Base-by-base conservation (phyloP, 768 basidiomycete genomes). In the Pulveroboletus sp. region DNA sequence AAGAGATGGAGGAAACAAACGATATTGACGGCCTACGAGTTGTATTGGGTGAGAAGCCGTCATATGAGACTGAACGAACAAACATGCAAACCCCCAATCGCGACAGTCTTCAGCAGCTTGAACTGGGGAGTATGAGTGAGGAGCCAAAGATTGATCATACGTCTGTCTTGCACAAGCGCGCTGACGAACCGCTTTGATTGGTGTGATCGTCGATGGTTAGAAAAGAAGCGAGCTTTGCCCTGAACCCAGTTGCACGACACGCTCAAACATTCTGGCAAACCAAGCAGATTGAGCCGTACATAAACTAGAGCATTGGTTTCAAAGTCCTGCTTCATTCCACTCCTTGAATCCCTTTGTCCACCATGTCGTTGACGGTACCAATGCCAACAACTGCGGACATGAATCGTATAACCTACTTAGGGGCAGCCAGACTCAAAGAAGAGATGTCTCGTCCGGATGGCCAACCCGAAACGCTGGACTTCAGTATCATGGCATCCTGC, bases 1-100 rank as follows among this genome's bases (percentile, higher is more conserved):
- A 86, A 77, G 45, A 90, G 71, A 60, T 90, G 89, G 2, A 77
- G 60, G 12, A 77, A 73, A 59, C 80, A 84, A 5, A 65, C 68
- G 10, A 77, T 57, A 57, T 89, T 89, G 11, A 77, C 59, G 9
- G 72, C 57, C 84, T 87, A 53, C 26, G 22, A 24, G 6, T 43
- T 29, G 20, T 34, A 27, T 22, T 26, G 14, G 13, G 19, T 58
- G 38, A 57, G 45, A n/a, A n/a, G 43, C 32, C 19, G 32, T 19
- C 32, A 7, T 16, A 12, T 37, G 39, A 26, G 34, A 43, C 16
- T 19, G 30, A 22, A 47, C 32, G 23, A 24, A 55, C 64, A 19
- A 40, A 68, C 67, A 43, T 68, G 68, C 19, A 59, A 36, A 50
- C 66, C 59, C 19, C 68, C 62, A 6, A 56, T 43, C 46, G 56